Evolutionary conservation across 306 rosid species (phyloP).

Genomic region (Sphenostylis stenocarpa): DNA sequence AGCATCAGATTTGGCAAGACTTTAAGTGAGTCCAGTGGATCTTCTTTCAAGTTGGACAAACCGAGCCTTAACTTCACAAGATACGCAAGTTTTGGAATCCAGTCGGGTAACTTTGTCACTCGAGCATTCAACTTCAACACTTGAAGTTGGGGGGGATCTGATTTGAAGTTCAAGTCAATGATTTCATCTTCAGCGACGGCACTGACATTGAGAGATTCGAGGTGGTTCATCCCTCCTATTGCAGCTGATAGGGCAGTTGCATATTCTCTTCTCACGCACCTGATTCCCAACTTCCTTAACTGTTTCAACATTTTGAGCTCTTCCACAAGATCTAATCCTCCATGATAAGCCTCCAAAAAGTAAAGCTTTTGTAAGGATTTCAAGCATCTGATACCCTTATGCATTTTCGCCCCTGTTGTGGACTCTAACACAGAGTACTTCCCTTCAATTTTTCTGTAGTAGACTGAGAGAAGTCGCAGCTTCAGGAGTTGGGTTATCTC

Average conservation of each 20-base stretch:
- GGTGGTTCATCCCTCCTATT: constrained; percentile 29
- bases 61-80: constrained; percentile 17
- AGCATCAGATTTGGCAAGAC: constrained; percentile 5
- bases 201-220: constrained; percentile 6
- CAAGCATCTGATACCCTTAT: not conserved
- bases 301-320: constrained; percentile 1
- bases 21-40: constrained; percentile 9
- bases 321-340: not conserved
- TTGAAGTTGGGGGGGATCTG: not conserved
- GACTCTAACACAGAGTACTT: too few relatives aligned
- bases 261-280: not conserved
- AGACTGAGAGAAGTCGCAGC: constrained; percentile 21
- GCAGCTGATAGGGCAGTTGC: constrained; percentile 15
- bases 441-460: not conserved
- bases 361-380: not conserved
- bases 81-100: constrained; percentile 31
- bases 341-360: constrained; percentile 8
- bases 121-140: not conserved
- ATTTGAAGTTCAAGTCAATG: constrained; percentile 13
- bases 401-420: not conserved
- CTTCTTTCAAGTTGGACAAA: not conserved
- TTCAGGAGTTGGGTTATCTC: not conserved
- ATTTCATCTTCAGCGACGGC: constrained; percentile 4
- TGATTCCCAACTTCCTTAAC: constrained; percentile 12
- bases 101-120: constrained; percentile 15